Evolutionary conservation across 257 asterid genomes (phyloP), one percentile per base, ranked within the genome.

Genomic region (Linderniella brevidens): DNA sequence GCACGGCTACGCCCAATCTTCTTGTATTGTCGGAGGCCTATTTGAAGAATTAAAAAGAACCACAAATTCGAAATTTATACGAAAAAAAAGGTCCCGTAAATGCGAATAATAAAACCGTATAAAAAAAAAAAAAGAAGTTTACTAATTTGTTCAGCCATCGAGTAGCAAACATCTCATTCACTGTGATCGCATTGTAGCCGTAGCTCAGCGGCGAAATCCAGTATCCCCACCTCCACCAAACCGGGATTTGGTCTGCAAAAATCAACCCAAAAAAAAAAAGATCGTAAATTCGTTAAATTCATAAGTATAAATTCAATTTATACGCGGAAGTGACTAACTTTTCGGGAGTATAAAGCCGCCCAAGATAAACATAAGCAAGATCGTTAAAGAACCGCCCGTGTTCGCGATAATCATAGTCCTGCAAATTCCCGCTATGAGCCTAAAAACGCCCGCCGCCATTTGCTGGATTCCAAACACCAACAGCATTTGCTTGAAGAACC

Each of bases 211-310:
- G 93, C 19, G 85, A 80, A 15, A 70, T 19, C 90, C 93, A 80
- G 37, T 52, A 70, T 8, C 59, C 93, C 90, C 93, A 80, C 9
- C 77, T 57, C 81, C 81, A 80, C 93, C 93, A 80, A 47, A 50
- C 73, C 0, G 93, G 93, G 35, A 77, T 74, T 48, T 71, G 50
- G 20, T 53, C 90, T 80, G 73, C 45, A 41, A 17, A 46, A 9
- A 46, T 17, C 12, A 7, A 13, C 48, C 25, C 1, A 11, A 46
- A 46, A 17, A 10, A 35, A 18, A 46, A 1, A 35, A 46, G 36
- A 16, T 29, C 10, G 4, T 11, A 4, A 35, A 17, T 17, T 11
- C 3, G 14, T 17, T 17, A 1, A 43, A 13, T 3, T 43, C 17
- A 13, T 43, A 5, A 2, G 5, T 43, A 8, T 12, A n/a, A 15